Percentiles rank a stretch among this genome's conserved stretches.
These are phyloP conservation scores for Cenchrus americanus DNA, from an alignment of 176 grass and related monocot genomes.

Conservation along the genomic window DNA sequence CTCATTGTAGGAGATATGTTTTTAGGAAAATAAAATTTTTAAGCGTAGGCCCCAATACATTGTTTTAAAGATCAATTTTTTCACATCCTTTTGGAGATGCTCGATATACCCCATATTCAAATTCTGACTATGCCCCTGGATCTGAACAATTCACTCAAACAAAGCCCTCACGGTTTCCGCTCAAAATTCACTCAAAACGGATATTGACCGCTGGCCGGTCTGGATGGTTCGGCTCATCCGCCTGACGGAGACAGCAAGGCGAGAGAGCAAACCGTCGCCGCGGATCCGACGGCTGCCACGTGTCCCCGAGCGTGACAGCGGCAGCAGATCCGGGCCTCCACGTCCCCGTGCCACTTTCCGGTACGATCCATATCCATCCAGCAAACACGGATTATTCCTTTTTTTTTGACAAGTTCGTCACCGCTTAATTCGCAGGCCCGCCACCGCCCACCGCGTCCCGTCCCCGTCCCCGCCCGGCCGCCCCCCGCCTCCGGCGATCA, in stretches of 20 bases:
- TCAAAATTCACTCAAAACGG: too few relatives aligned
- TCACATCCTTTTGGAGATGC: too few relatives aligned
- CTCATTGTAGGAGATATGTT: too few relatives aligned
- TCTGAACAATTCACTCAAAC: too few relatives aligned
- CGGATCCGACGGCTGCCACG: background rate
- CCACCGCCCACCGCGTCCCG: background rate
- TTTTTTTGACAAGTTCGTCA: background rate
- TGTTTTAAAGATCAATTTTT: too few relatives aligned
- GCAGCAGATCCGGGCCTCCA: slow-evolving; percentile 12
- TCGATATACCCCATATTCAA: too few relatives aligned
- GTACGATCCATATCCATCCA: slow-evolving; percentile 1
- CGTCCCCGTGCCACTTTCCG: background rate
- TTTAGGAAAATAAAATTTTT: too few relatives aligned
- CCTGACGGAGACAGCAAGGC: background rate
- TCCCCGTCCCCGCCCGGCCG: background rate
- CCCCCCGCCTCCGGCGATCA: slow-evolving; percentile 22
- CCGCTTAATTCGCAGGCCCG: background rate
- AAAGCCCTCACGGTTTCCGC: too few relatives aligned
- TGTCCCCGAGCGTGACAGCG: background rate
- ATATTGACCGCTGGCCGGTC: too few relatives aligned
- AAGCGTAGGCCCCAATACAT: too few relatives aligned
- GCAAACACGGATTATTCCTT: background rate
- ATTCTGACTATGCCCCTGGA: too few relatives aligned
- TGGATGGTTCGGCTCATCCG: background rate
- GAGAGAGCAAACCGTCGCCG: background rate